Base-by-base conservation (phyloP, 2,329 filamentous ascomycete species). In the Tolypocladium pustulatum region DNA sequence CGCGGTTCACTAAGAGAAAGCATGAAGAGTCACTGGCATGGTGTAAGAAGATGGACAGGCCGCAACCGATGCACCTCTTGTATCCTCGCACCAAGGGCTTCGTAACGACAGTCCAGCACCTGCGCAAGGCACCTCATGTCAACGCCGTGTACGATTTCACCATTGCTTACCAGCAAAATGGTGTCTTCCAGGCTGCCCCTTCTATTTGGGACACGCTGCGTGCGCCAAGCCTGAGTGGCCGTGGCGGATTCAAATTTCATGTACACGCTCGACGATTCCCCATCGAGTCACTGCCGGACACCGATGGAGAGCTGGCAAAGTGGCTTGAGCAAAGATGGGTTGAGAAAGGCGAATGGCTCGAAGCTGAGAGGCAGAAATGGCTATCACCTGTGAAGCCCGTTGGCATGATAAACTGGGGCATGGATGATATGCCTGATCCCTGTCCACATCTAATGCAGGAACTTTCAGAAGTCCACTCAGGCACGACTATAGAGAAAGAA, bases 81-180 rank as follows among this genome's bases (percentile, higher is more conserved):
- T 85, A 84, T 64, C 82, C 82, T 27, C 77, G 82, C 37, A 83
- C 78, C 25, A 85, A 81, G 67, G 83, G 83, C 56, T 86, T 87
- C 67, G 75, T 85, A 54, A 77, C 81, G 34, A 82, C 79, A 1
- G 80, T 85, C 13, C 78, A 81, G 66, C 78, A 82, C 59, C 71
- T 86, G 57, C 71, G 79, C 53, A 72, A 74, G 59, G 73, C 78
- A 20, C 71, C 76, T 20, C 79, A 82, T 54, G 71, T 83, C 54
- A 79, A 76, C 64, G 79, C 80, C 10, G 76, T 83, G 25, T 82
- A 83, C 68, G 79, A 84, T 65, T 69, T 83, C 55, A 78, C 80
- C 3, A 79, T 83, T 63, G 78, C 78, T 56, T 83, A 84, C 68
- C 74, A 78, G 62, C 72, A 75, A 55, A 68, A 73, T 7, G 66